Evolutionary conservation across 805 yeast genomes (phyloP).

Genomic region (Candida endomychidarum): DNA sequence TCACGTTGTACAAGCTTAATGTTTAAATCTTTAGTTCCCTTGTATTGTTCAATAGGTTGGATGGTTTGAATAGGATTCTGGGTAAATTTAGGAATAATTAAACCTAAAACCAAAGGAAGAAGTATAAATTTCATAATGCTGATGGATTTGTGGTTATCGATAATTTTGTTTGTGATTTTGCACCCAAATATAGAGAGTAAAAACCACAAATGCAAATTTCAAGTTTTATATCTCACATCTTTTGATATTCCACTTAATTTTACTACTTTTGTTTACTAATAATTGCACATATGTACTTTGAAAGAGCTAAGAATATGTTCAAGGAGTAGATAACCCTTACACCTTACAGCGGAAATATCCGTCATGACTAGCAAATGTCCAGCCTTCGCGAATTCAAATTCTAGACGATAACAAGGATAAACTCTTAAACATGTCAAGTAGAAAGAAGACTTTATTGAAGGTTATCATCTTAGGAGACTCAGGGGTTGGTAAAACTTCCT

Average conservation of each 20-base stretch:
- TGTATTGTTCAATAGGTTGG: constrained; percentile 2
- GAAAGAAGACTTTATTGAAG: constrained; percentile 75
- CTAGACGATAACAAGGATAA: constrained; percentile 3
- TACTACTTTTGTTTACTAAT: too few relatives aligned
- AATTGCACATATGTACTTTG: too few relatives aligned
- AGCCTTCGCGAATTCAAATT: constrained; percentile 5
- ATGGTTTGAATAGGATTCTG: neutral
- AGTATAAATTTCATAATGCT: neutral
- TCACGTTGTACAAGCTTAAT: constrained; percentile 12
- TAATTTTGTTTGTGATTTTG: constrained; percentile 1
- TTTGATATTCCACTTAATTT: too few relatives aligned
- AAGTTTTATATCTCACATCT: too few relatives aligned
- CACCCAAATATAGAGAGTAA: neutral
- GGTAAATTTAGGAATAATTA: constrained; percentile 1
- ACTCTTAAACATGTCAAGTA: constrained; percentile 58
- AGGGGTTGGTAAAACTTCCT: constrained; percentile 95
- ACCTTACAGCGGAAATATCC: too few relatives aligned
- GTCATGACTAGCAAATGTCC: too few relatives aligned
- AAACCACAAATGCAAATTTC: neutral
- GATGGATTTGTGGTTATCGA: neutral
- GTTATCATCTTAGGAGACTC: constrained; percentile 95
- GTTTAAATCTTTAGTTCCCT: constrained; percentile 13
- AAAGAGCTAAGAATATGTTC: too few relatives aligned
- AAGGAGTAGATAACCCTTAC: too few relatives aligned
- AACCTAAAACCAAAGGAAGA: neutral